phyloP scores from a whole-genome alignment of 2,329 filamentous ascomycete genomes.

The Huntiella decipiens region DNA sequence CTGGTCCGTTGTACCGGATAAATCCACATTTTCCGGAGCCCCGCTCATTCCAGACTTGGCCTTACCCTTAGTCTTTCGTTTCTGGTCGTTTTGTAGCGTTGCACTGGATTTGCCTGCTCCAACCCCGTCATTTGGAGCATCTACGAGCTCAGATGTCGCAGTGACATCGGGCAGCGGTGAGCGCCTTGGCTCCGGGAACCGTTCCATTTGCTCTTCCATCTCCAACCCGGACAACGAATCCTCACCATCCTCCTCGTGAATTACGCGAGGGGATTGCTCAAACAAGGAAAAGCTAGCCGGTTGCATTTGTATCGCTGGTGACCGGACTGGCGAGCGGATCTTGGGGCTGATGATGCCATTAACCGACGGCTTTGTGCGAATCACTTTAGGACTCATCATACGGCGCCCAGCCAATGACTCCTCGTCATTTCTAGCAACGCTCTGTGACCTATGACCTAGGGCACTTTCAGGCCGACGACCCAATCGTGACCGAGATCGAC shows the following conservation, averaged over 20 bases:
- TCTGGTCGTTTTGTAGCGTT: too few relatives aligned
- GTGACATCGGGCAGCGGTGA: too few relatives aligned
- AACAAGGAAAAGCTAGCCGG: conserved; percentile 30
- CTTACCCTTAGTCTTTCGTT: too few relatives aligned
- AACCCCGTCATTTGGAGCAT: too few relatives aligned
- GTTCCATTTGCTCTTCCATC: conserved; percentile 25
- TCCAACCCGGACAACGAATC: conserved; percentile 32
- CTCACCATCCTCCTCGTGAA: conserved; percentile 30
- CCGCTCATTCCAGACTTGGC: too few relatives aligned
- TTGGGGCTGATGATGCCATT: background rate
- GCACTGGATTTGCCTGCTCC: too few relatives aligned
- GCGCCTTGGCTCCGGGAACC: background rate
- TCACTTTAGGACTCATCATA: conserved; percentile 1
- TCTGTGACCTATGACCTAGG: too few relatives aligned
- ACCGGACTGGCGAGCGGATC: background rate
- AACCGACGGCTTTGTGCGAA: background rate
- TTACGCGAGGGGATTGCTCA: conserved; percentile 25
- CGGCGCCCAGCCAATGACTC: background rate
- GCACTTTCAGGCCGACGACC: background rate
- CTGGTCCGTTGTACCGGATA: too few relatives aligned
- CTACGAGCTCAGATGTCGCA: too few relatives aligned
- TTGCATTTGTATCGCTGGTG: background rate
- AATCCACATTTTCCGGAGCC: too few relatives aligned
- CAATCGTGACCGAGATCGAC: conserved; percentile 11
- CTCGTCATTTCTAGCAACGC: too few relatives aligned